phyloP scores from a whole-genome alignment of 306 rosid species.

The Malus sieversii region DNA sequence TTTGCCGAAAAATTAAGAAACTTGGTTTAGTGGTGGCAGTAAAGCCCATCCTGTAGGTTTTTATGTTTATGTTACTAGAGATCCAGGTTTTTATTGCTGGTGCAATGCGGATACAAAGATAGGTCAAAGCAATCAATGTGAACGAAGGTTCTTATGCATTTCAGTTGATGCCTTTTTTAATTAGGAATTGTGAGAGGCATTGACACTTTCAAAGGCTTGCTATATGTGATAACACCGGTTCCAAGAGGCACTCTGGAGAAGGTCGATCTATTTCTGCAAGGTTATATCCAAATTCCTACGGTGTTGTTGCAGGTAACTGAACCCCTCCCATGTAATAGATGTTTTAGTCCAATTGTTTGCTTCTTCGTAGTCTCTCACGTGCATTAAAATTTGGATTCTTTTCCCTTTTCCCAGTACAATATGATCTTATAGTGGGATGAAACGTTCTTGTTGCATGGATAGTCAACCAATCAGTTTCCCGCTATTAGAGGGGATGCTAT shows the following conservation, averaged over 20 bases:
- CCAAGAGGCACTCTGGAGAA: constrained; percentile 62
- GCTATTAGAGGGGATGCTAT: not conserved
- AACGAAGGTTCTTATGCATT: not conserved
- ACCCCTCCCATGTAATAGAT: not conserved
- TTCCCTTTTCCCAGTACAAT: constrained; percentile 12
- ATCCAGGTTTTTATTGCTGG: not conserved
- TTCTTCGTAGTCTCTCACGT: not conserved
- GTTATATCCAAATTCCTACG: constrained; percentile 76
- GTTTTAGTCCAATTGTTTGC: not conserved
- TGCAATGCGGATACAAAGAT: not conserved
- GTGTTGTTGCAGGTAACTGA: constrained; percentile 65
- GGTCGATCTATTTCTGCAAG: constrained; percentile 72
- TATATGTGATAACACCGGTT: constrained; percentile 83
- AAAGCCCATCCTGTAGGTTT: not conserved
- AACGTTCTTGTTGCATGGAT: not conserved
- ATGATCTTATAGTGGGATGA: constrained; percentile 3
- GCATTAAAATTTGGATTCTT: not conserved
- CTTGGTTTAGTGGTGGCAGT: not conserved
- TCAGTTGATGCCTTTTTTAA: constrained; percentile 20
- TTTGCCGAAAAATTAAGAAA: not conserved
- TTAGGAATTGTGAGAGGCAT: constrained; percentile 90
- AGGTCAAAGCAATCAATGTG: not conserved
- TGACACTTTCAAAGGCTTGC: constrained; percentile 60
- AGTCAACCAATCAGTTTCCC: not conserved
- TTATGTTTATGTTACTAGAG: not conserved